Percentiles rank a stretch among this genome's conserved stretches.
Conservation (phyloP, 2,329 filamentous ascomycete species). For the Leptoxyphium fumago region DNA sequence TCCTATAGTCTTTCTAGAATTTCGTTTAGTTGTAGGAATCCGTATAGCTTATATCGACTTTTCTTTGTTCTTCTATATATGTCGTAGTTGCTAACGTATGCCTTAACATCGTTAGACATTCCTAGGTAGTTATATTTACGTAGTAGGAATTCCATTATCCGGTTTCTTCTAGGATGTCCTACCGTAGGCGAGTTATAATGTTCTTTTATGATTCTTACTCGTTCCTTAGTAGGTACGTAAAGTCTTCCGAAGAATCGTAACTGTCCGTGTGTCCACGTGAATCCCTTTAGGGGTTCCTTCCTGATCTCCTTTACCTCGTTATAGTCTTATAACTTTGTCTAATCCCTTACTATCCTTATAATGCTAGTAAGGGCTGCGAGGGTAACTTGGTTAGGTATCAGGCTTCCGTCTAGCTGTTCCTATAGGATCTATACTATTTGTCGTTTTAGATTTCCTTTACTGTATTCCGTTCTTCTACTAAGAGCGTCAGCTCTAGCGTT, state of each 20-base stretch:
- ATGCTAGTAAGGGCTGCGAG: neutral
- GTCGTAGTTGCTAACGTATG: neutral
- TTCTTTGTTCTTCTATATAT: neutral
- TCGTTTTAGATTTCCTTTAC: neutral
- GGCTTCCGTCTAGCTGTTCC: neutral
- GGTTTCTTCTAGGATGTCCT: neutral
- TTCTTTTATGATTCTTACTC: neutral
- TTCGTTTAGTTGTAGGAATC: neutral
- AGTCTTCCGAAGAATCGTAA: neutral
- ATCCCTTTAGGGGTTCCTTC: neutral
- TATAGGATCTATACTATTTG: neutral
- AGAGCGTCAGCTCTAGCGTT: neutral
- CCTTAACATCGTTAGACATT: neutral
- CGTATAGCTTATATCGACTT: neutral
- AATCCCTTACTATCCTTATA: neutral
- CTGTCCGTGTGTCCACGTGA: neutral
- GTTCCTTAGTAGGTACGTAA: neutral
- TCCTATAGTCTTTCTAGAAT: neutral
- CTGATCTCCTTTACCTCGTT: neutral
- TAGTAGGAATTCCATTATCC: neutral
- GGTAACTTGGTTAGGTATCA: neutral
- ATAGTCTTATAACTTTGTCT: neutral
- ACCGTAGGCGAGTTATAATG: neutral
- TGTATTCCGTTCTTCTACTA: neutral
- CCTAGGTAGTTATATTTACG: neutral